Evolutionary conservation across 2,329 filamentous ascomycete species (phyloP), one percentile per base, ranked within the genome.

Genomic region (Helminthosporium solani): DNA sequence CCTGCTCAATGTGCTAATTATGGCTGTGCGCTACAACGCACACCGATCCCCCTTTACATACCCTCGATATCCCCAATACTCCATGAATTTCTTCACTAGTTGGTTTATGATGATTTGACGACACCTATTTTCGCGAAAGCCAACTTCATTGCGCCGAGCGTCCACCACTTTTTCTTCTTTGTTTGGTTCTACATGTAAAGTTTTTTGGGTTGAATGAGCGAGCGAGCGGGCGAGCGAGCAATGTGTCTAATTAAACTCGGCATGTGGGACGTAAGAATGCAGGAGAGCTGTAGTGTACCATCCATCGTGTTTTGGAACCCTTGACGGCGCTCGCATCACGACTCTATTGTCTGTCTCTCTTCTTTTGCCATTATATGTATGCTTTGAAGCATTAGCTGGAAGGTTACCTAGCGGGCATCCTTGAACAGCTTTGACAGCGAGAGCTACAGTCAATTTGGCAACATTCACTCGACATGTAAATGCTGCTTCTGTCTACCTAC

Each of bases 41-140:
- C 20, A 16, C 31, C 36, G 21, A 34, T 48, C 45, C 44, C 14
- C 54, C 50, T 53, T 47, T 64, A 46, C 49, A 66, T 65, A 64
- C 62, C 60, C 58, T 49, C 35, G 48, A 60, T 57, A 56, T 59
- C 50, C 52, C 40, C 40, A 47, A 44, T 44, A 28, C 61, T 54
- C 14, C 36, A 38, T 38, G 47, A 44, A 56, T 42, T 52, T 44
- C 42, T 36, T 20, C 30, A 19, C 14, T 33, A 33, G 19, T 53
- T 54, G 46, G 53, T 52, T 48, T 28, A 54, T 33, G 52, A 60
- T 51, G 52, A 60, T 50, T 41, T 57, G 31, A 63, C 54, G 60
- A 58, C 55, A 48, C 52, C 53, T 40, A 38, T 27, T 42, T 36
- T 15, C 28, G 20, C 18, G 33, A 46, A 21, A 31, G 39, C 27